Base-by-base conservation (phyloP, 2,329 filamentous ascomycete species). In the Akanthomyces uredinophilus region DNA sequence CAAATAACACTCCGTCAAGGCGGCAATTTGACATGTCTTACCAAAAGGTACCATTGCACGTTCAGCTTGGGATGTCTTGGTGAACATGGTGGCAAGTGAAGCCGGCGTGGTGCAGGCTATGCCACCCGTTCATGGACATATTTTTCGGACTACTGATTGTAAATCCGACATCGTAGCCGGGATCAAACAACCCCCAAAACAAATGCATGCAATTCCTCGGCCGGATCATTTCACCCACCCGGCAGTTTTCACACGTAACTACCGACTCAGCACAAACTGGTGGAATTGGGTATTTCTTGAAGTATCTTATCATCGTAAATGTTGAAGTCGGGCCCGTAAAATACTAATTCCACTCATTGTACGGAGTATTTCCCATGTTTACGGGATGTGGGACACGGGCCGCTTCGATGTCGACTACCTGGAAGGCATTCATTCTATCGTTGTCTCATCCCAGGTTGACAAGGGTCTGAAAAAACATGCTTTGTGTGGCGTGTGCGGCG, bases 391-490 rank as follows among this genome's bases (percentile, higher is more conserved):
- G 27, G 27, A 29, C 27, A 29, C 27, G 57, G 57, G 32, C 41
- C 57, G 22, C 37, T 29, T 35, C 22, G 10, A 41, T 49, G 35
- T 41, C 22, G n/a, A 41, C n/a, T 14, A 20, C 18, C n/a, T 10
- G 10, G 35, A 10, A 10, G 32, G 32, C 22, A 24, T 16, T 27
- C 54, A 47, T 57, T 49, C 55, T 46, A 16, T 50, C 29, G 7
- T 14, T 60, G 57, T 60, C 57, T 60, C 57, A 60, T 35, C 49
- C 57, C 57, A 60, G 57, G 57, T 60, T 44, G 57, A 60, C 57
- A 60, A 52, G 57, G 57, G 24, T 60, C 35, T 10, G 18, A 24
- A n/a, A 18, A 49, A 18, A 24, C 22, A 55, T 16, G 43, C 43
- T 27, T 57, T 57, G 22, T 47, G 27, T 35, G 24, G 24, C 35